phyloP scores from a whole-genome alignment of 495 filamentous ascomycete genomes.

The Podospora sp. region DNA sequence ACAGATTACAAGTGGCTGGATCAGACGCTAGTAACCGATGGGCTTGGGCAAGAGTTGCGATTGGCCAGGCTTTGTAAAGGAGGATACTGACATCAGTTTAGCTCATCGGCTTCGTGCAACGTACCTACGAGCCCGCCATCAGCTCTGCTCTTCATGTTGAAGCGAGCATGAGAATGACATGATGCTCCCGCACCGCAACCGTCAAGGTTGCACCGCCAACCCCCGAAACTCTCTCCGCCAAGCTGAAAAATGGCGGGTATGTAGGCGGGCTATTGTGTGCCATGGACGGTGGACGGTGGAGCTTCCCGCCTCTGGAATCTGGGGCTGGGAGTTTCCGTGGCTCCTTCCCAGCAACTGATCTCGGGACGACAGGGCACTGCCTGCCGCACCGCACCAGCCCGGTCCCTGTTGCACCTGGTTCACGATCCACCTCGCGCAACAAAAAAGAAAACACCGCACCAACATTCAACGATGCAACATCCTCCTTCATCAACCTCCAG shows the following conservation, averaged over 20 bases:
- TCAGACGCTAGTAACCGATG: neutral
- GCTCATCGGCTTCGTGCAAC: too few relatives aligned
- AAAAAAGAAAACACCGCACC: slow-evolving; percentile 8
- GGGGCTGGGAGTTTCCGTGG: neutral
- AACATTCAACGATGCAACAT: neutral
- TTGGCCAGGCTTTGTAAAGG: neutral
- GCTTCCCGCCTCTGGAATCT: neutral
- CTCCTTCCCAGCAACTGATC: neutral
- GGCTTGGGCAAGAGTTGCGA: neutral
- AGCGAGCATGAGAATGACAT: too few relatives aligned
- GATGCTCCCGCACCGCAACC: too few relatives aligned
- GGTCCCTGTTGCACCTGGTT: neutral
- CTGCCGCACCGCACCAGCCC: neutral
- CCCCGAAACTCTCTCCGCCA: neutral
- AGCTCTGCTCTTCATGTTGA: too few relatives aligned
- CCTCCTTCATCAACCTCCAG: neutral
- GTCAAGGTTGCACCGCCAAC: too few relatives aligned
- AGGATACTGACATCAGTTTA: neutral
- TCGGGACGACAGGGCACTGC: neutral
- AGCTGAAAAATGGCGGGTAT: neutral
- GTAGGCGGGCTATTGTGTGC: too few relatives aligned
- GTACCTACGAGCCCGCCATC: too few relatives aligned
- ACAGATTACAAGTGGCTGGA: neutral
- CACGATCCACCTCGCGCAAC: slow-evolving; percentile 8
- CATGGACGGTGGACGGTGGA: neutral